A percentile compares a stretch with the other conserved stretches of the same genome.
These are phyloP conservation scores for Globisporangium iwayamae DNA, from an alignment of 352 stramenopile species.

Conservation along the genomic window DNA sequence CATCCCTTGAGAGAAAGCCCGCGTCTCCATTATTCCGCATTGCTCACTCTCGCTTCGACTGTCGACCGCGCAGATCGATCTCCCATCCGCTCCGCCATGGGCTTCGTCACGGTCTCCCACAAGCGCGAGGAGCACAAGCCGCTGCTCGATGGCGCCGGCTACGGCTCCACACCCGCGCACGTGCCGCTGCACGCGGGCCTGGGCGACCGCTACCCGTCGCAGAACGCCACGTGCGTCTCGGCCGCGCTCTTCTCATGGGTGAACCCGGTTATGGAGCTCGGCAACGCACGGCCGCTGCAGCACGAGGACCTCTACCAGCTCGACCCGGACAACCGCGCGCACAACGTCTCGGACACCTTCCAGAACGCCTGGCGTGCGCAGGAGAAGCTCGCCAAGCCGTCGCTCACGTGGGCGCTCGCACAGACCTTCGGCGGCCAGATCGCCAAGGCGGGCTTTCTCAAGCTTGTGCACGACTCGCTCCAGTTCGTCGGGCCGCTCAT, in stretches of 20 bases:
- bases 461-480: constrained; percentile 78
- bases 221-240: constrained; percentile 46
- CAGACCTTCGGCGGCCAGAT: constrained; percentile 57
- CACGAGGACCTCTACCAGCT: constrained; percentile 83
- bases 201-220: constrained; percentile 60
- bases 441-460: constrained; percentile 55
- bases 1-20: background rate
- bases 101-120: constrained; percentile 9
- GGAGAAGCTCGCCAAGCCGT: constrained; percentile 30
- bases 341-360: constrained; percentile 43
- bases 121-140: constrained; percentile 27
- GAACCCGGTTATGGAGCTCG: constrained; percentile 82
- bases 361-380: constrained; percentile 39
- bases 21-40: too few species aligned
- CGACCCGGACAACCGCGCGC: constrained; percentile 65
- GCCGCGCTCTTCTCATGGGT: constrained; percentile 88
- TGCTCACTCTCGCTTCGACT: background rate
- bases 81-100: constrained; percentile 1
- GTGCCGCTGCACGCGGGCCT: constrained; percentile 22
- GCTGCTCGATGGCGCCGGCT: constrained; percentile 21
- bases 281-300: constrained; percentile 75
- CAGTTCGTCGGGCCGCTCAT: constrained; percentile 83
- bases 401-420: constrained; percentile 47
- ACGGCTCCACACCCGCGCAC: constrained; percentile 1
- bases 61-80: background rate